These are phyloP conservation scores for Lolium multiflorum DNA, from an alignment of 176 grass and related monocot genomes.

Conservation along the genomic window DNA sequence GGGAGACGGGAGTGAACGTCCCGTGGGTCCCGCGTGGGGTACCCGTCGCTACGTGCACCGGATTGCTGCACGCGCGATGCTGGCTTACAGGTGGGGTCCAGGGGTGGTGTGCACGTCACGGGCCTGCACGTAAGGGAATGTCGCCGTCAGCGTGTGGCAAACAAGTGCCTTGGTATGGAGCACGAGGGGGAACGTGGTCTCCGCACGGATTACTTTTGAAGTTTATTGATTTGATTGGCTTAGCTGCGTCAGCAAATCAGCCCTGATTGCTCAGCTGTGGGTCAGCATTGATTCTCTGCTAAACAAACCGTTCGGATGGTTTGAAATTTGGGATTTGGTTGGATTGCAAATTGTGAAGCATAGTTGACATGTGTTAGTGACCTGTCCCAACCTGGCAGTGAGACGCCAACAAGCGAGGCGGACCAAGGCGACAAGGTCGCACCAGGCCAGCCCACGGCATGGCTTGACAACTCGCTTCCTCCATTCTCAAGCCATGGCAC, in stretches of 20 bases:
- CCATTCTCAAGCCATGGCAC: too few relatives aligned
- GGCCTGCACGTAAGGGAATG: neutral
- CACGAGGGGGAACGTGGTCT: slow-evolving; percentile 45
- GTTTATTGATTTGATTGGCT: neutral
- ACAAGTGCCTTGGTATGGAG: neutral
- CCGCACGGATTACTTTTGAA: neutral
- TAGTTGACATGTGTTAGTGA: too few relatives aligned
- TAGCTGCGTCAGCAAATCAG: neutral
- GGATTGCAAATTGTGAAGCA: too few relatives aligned
- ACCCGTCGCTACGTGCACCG: neutral
- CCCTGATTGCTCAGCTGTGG: neutral
- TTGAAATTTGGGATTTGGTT: neutral
- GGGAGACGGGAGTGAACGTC: neutral
- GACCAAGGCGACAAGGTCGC: too few relatives aligned
- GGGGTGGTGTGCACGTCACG: neutral
- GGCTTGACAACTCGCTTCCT: too few relatives aligned
- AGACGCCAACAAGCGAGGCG: too few relatives aligned
- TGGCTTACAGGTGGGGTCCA: slow-evolving; percentile 27
- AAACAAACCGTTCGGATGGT: neutral
- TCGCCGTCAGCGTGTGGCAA: neutral
- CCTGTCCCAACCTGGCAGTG: too few relatives aligned
- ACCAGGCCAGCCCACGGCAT: too few relatives aligned
- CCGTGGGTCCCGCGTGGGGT: neutral
- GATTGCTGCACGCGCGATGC: accelerated
- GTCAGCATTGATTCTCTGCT: slow-evolving; percentile 15